Percentiles rank a stretch among this genome's conserved stretches.
These are phyloP conservation scores for Incumbomyces lentus DNA, from an alignment of 2,329 filamentous ascomycete genomes.

Conservation along the genomic window DNA sequence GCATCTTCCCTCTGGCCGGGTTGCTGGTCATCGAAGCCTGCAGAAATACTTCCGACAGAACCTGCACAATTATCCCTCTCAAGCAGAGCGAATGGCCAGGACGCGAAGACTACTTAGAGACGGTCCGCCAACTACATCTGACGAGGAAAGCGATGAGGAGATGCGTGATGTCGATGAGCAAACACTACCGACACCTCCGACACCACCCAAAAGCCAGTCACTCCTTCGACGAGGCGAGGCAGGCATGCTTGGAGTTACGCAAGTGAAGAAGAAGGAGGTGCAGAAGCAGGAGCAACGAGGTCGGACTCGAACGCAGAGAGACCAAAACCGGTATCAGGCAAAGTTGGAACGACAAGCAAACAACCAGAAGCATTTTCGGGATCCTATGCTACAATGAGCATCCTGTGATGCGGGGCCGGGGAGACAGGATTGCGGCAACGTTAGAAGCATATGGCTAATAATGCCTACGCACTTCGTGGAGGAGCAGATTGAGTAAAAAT, in stretches of 20 bases:
- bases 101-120: conserved; percentile 18
- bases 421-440: no score
- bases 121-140: conserved; percentile 32
- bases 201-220: conserved; percentile 25
- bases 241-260: conserved; percentile 69
- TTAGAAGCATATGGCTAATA: no score
- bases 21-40: conserved; percentile 79
- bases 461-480: no score
- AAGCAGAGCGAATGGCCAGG: conserved; percentile 61
- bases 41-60: conserved; percentile 90
- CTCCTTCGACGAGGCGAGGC: conserved; percentile 60
- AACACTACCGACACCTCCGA: background rate
- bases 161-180: conserved; percentile 28
- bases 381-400: conserved; percentile 14
- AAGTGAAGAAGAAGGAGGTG: conserved; percentile 62
- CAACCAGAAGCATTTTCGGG: conserved; percentile 64
- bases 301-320: conserved; percentile 53
- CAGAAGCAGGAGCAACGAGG: conserved; percentile 58
- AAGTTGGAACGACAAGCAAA: conserved; percentile 65
- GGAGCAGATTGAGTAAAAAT: no score
- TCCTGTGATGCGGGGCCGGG: no score
- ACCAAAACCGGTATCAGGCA: conserved; percentile 55
- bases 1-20: conserved; percentile 79
- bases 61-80: conserved; percentile 68
- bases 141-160: conserved; percentile 45